Evolutionary conservation across 441 rosid species (phyloP).

Genomic region (Arabidopsis hybrid): DNA sequence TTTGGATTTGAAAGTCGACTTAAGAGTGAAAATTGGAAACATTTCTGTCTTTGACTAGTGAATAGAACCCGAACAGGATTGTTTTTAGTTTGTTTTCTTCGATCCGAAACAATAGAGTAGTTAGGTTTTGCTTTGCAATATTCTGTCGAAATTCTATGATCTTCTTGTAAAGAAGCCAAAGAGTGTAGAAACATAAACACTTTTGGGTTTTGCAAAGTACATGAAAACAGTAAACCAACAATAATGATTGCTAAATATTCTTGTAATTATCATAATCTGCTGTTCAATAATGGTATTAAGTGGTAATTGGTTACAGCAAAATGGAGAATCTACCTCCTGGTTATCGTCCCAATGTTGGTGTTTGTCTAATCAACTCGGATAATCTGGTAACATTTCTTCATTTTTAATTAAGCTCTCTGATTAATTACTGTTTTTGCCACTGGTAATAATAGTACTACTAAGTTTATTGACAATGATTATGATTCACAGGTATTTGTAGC

Average conservation of each 20-base stretch:
- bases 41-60: neutral
- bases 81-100: slow-evolving; percentile 10
- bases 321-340: slow-evolving; percentile 96
- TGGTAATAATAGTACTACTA: neutral
- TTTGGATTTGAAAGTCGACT: neutral
- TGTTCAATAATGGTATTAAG: neutral
- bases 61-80: neutral
- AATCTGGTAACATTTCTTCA: slow-evolving; percentile 58
- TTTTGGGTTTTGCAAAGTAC: neutral
- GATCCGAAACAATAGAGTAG: neutral
- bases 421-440: slow-evolving; percentile 15
- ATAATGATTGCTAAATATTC: neutral
- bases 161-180: neutral
- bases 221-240: neutral
- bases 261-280: neutral
- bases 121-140: slow-evolving; percentile 4
- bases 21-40: neutral
- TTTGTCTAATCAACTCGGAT: slow-evolving; percentile 90
- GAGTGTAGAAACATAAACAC: neutral
- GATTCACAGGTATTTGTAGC: slow-evolving; percentile 85
- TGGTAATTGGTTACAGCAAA: slow-evolving; percentile 18
- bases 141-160: slow-evolving; percentile 10
- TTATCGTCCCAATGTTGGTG: slow-evolving; percentile 98
- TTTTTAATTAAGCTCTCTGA: neutral
- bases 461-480: slow-evolving; percentile 5